phyloP scores from a whole-genome alignment of 345 rosid genomes.

The Moricandia moricandioides region DNA sequence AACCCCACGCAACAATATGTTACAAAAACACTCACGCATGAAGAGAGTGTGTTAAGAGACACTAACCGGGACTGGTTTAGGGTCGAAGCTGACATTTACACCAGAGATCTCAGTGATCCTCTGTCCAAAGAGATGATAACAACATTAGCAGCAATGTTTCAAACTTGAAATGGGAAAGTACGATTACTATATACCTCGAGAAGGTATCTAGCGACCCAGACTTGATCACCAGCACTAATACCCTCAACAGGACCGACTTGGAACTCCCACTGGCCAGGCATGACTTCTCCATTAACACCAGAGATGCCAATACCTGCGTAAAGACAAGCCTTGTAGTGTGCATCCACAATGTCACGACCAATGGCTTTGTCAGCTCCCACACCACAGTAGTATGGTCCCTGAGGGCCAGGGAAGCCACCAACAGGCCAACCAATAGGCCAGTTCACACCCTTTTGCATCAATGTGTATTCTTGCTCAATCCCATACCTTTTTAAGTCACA shows the following conservation, averaged over 20 bases:
- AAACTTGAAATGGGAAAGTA: not conserved
- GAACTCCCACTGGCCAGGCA: constrained; percentile 99
- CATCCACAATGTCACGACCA: constrained; percentile 83
- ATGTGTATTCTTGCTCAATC: constrained; percentile 84
- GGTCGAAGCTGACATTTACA: constrained; percentile 76
- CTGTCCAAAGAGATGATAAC: not conserved
- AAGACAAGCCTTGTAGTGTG: constrained; percentile 91
- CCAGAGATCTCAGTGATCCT: constrained; percentile 85
- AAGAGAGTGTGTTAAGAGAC: not conserved
- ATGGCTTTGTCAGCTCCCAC: constrained; percentile 81
- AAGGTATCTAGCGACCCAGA: constrained; percentile 93
- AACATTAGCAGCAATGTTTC: not conserved
- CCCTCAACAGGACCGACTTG: constrained; percentile 97
- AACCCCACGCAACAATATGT: not conserved
- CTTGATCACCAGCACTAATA: constrained; percentile 73
- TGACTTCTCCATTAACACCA: constrained; percentile 92
- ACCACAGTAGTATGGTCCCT: constrained; percentile 97
- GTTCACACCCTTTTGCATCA: constrained; percentile 69
- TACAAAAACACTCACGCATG: not conserved
- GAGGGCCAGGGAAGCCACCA: constrained; percentile 87
- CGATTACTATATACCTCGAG: constrained; percentile 57
- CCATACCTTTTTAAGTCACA: constrained; percentile 81
- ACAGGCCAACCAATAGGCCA: constrained; percentile 95
- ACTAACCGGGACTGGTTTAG: constrained; percentile 46
- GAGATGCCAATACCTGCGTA: constrained; percentile 80